Percentiles rank a stretch among this genome's conserved stretches.
These are phyloP conservation scores for Naganishia kalamii DNA, from an alignment of 768 basidiomycete species.

Conservation along the genomic window DNA sequence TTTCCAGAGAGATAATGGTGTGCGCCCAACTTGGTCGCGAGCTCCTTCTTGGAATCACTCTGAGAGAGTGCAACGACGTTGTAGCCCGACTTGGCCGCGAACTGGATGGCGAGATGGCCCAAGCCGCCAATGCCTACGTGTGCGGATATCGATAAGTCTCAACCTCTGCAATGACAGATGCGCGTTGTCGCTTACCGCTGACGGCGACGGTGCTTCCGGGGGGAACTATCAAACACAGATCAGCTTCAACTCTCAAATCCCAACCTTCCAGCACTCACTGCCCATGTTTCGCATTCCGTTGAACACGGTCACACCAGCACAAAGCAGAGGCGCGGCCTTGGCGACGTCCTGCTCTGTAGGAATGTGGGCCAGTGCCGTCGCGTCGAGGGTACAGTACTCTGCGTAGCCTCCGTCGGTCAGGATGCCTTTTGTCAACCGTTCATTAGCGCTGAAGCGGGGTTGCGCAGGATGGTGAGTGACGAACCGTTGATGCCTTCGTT, in stretches of 20 bases:
- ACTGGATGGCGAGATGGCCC: slow-evolving; percentile 36
- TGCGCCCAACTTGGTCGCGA: slow-evolving; percentile 48
- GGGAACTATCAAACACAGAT: neutral
- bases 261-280: neutral
- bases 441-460: neutral
- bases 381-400: slow-evolving; percentile 23
- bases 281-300: slow-evolving; percentile 41
- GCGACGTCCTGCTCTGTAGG: slow-evolving; percentile 22
- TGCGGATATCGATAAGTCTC: neutral
- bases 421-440: neutral
- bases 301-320: slow-evolving; percentile 50
- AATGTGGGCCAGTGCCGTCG: slow-evolving; percentile 19
- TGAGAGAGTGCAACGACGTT: slow-evolving; percentile 47
- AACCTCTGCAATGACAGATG: neutral
- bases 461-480: neutral
- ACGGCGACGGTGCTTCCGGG: slow-evolving; percentile 14
- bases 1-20: slow-evolving; percentile 47
- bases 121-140: slow-evolving; percentile 16
- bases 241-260: neutral
- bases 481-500: slow-evolving; percentile 29
- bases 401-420: slow-evolving; percentile 9
- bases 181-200: neutral
- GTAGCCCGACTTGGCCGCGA: slow-evolving; percentile 47
- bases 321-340: slow-evolving; percentile 32
- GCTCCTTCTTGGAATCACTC: slow-evolving; percentile 38